Evolutionary conservation across 441 rosid species (phyloP).

Genomic region (Mallotus repandus): DNA sequence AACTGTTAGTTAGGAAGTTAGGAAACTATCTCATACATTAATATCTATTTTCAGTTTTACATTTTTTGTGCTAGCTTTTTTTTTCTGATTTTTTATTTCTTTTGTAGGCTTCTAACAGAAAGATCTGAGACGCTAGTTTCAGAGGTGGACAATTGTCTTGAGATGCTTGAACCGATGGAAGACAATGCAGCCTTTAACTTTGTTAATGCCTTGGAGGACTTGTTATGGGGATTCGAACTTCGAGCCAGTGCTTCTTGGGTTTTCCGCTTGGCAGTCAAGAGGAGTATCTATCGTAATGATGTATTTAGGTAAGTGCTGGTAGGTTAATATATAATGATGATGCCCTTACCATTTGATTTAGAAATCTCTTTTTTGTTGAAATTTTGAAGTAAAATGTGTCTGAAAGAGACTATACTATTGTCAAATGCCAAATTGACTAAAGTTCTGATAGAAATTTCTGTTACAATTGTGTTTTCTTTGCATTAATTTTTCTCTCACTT

Average conservation of each 20-base stretch:
- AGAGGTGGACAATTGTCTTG: conserved; percentile 68
- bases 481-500: conserved; percentile 8
- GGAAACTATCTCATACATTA: background rate
- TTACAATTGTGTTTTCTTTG: background rate
- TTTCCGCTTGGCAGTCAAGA: conserved; percentile 78
- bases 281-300: conserved; percentile 61
- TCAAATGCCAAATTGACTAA: background rate
- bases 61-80: background rate
- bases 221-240: conserved; percentile 92
- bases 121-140: conserved; percentile 55
- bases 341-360: no score
- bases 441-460: conserved; percentile 6
- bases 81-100: conserved; percentile 19
- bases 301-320: conserved; percentile 67
- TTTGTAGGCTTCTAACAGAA: conserved; percentile 67
- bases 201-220: conserved; percentile 81
- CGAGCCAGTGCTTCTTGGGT: conserved; percentile 95
- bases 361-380: background rate
- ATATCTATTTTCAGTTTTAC: background rate
- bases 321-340: background rate
- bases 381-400: background rate
- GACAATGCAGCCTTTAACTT: conserved; percentile 91
- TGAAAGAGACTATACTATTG: background rate
- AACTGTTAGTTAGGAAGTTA: background rate
- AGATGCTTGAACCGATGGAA: conserved; percentile 59